Base-by-base conservation (phyloP, 768 basidiomycete species). In the Tricholoma hemisulphureum region DNA sequence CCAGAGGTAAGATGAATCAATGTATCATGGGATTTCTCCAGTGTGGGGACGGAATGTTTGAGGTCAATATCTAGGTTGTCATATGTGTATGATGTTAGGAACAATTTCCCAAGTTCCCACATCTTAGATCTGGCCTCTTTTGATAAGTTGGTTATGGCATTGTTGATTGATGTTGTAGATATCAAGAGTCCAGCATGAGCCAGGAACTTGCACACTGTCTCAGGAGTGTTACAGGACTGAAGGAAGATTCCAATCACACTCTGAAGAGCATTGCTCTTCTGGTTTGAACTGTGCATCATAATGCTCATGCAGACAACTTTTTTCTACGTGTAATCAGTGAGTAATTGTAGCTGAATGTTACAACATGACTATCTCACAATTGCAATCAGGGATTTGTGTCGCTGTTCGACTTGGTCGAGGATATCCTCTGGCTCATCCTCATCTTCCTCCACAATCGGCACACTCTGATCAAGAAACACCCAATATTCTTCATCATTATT, bases 61-160 rank as follows among this genome's bases (percentile, higher is more conserved):
- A 78, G 58, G 39, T 74, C 64, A 7, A 78, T 64, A 57, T 80
- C 76, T 20, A 80, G 70, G 61, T 81, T 81, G 56, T 81, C 74
- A 24, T 75, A 80, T 5, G 73, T 73, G 58, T 68, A 74, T 14
- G 60, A 53, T 2, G 66, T 58, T 0, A 67, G 51, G 6, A 73
- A 58, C n/a, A 18, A 18, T 3, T 41, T 16, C 3, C 39, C 73
- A 18, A 71, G 56, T 11, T 29, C 10, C 7, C 56, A 53, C 4
- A 73, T 61, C 4, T 31, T 31, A 1, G 34, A 29, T 16, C 35
- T 31, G 1, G 71, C 56, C 39, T 73, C 61, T 4, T 53, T 56
- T 2, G 69, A 70, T 9, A 73, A 58, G 26, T 59, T 67, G 10
- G 43, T 53, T 41, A 71, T 49, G 2, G 62, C 61, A 8, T 61